Evolutionary conservation across 768 basidiomycete genomes (phyloP), one percentile per base, ranked within the genome.

Genomic region (Pluteus cervinus): DNA sequence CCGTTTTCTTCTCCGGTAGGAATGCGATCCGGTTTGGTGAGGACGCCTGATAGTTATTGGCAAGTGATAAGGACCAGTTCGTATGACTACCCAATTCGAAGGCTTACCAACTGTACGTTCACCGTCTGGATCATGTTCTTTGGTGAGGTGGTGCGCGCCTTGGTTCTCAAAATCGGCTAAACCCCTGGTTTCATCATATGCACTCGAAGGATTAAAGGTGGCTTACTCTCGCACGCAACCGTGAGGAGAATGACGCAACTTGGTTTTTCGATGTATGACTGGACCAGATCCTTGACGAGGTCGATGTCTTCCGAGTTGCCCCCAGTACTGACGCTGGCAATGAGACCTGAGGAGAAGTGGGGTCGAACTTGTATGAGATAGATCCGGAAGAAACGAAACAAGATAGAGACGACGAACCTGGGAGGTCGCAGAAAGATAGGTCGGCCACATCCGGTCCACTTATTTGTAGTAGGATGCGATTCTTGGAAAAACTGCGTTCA

Each of bases 111-210:
- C 73, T 0, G 81, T 84, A 10, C 81, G 67, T 33, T 61, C 61
- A 0, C 81, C 79, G 0, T 66, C 55, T 0, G 72, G 71, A 43
- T 83, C 81, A 33, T 66, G 54, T 17, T 53, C 28, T 44, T 73
- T 75, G 0, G 78, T 74, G 0, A 85, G 55, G 24, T 66, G 58
- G 37, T 76, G 73, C 0, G 81, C 81, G 0, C 74, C 75, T 50
- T 84, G 81, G 25, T 80, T 84, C 45, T 82, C 76, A n/a, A 79
- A 80, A 37, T 84, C 82, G 32, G 78, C 81, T 83, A 21, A 15
- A 29, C 21, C 31, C 16, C 29, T 11, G 35, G 7, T 32, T 23
- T 11, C 21, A 12, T 23, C 29, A 10, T 11, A 31, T 35, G 24
- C 17, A 12, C 20, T 9, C 24, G 18, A 35, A 20, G 16, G n/a